Evolutionary conservation across 345 rosid genomes (phyloP).

Genomic region (Aegle marmelos): DNA sequence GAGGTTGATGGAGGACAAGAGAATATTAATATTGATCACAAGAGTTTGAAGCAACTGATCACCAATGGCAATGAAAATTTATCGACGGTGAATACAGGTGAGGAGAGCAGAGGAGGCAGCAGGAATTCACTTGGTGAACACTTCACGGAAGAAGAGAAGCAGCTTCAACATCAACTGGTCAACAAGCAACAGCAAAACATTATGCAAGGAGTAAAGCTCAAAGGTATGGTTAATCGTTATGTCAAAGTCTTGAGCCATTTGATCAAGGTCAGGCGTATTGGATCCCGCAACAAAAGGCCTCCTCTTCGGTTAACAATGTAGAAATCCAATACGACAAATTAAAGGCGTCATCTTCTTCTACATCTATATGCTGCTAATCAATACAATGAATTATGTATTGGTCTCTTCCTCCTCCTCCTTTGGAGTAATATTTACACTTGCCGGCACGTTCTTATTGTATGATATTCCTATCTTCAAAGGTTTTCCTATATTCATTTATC

Average conservation of each 20-base stretch:
- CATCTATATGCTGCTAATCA: neutral
- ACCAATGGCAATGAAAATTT: conserved; percentile 33
- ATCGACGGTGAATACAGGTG: conserved; percentile 1
- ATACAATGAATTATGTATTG: neutral
- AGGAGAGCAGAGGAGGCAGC: conserved; percentile 6
- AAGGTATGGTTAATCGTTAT: conserved; percentile 61
- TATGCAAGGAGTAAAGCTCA: conserved; percentile 34
- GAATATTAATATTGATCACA: conserved; percentile 24
- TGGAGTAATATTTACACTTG: neutral
- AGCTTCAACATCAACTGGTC: conserved; percentile 51
- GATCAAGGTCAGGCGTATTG: conserved; percentile 43
- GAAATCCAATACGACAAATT: neutral
- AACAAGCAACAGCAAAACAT: conserved; percentile 33
- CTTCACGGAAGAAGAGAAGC: conserved; percentile 45
- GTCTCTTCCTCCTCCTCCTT: neutral
- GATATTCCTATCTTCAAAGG: neutral
- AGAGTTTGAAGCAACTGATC: conserved; percentile 64
- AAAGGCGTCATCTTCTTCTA: neutral
- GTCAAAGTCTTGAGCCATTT: conserved; percentile 56
- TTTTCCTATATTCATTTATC: neutral
- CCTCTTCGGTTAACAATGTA: conserved; percentile 23
- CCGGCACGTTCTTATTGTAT: neutral
- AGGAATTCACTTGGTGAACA: conserved; percentile 50
- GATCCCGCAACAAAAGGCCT: conserved; percentile 27
- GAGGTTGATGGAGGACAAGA: conserved; percentile 7